Percentiles rank a stretch among this genome's conserved stretches.
phyloP scores from a whole-genome alignment of 441 rosid genomes.

The Macaranga tanarius region DNA sequence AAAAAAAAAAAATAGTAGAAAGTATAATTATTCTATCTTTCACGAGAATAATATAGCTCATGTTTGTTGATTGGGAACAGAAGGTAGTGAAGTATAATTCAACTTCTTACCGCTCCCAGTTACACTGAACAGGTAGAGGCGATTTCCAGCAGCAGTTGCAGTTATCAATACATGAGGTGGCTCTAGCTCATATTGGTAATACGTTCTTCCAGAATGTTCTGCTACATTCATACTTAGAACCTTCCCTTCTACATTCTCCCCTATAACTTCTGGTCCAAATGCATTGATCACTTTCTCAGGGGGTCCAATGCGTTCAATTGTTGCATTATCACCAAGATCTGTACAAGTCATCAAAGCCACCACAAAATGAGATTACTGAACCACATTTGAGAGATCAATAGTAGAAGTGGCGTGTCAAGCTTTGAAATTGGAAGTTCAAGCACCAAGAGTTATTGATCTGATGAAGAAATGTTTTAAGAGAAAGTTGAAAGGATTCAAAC shows the following conservation, averaged over 20 bases:
- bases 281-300: constrained; percentile 86
- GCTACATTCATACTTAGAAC: constrained; percentile 62
- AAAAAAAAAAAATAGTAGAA: constrained; percentile 9
- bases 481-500: constrained; percentile 22
- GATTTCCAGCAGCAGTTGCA: constrained; percentile 96
- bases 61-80: not conserved
- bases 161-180: constrained; percentile 88
- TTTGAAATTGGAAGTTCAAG: not conserved
- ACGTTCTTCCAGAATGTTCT: constrained; percentile 67
- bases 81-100: not conserved
- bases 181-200: constrained; percentile 87
- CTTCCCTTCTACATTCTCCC: constrained; percentile 90
- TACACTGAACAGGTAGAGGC: constrained; percentile 73
- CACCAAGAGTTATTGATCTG: not conserved
- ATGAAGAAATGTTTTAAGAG: not conserved
- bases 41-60: not conserved
- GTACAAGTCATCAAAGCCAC: not conserved
- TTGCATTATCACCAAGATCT: constrained; percentile 71
- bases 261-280: constrained; percentile 89
- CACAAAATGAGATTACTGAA: not conserved
- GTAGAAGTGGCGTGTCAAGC: not conserved
- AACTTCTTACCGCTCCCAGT: constrained; percentile 59
- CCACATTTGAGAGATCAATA: not conserved
- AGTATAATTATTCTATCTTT: not conserved
- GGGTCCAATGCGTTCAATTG: constrained; percentile 75